Evolutionary conservation across 2,329 filamentous ascomycete genomes (phyloP).

Genomic region (Thermothelomyces thermophilus): DNA sequence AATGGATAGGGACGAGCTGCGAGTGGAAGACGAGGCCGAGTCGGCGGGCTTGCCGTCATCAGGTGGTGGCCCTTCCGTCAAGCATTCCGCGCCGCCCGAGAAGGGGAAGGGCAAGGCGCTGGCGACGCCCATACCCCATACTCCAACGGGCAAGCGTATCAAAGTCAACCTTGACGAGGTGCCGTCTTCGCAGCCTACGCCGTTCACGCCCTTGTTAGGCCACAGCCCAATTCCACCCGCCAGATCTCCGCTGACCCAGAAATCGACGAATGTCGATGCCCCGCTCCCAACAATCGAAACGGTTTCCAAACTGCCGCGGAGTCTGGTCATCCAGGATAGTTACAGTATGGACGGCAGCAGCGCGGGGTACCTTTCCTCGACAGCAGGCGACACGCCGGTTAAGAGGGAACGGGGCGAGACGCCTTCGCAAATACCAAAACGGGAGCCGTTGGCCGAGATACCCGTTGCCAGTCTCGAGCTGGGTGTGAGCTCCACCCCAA

Average conservation of each 20-base stretch:
- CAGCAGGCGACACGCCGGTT: slow-evolving; percentile 10
- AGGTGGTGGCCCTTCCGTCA: not conserved
- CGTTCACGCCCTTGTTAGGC: slow-evolving; percentile 35
- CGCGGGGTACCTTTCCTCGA: slow-evolving; percentile 8
- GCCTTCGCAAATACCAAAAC: not conserved
- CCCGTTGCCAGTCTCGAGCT: slow-evolving; percentile 12
- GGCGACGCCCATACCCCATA: slow-evolving; percentile 36
- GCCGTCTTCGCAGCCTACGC: slow-evolving; percentile 40
- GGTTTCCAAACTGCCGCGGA: slow-evolving; percentile 26
- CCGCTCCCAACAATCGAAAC: slow-evolving; percentile 22
- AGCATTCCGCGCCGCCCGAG: not conserved
- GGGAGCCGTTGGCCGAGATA: slow-evolving; percentile 22
- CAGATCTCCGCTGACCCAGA: slow-evolving; percentile 36
- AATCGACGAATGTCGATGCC: slow-evolving; percentile 28
- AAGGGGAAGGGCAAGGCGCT: slow-evolving; percentile 12
- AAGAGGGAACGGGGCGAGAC: slow-evolving; percentile 12
- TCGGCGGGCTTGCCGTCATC: slow-evolving; percentile 1
- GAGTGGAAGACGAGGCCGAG: slow-evolving; percentile 23
- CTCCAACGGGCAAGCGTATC: slow-evolving; percentile 31
- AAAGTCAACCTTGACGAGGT: slow-evolving; percentile 38
- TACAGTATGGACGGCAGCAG: slow-evolving; percentile 32
- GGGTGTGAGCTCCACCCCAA: not conserved
- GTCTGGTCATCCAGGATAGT: slow-evolving; percentile 41
- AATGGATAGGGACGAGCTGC: slow-evolving; percentile 13
- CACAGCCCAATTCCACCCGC: slow-evolving; percentile 30